Percentiles rank a stretch among this genome's conserved stretches.
phyloP scores from a whole-genome alignment of 1,284 basidiomycete genomes.

The Pseudomicrostroma phylloplanum region DNA sequence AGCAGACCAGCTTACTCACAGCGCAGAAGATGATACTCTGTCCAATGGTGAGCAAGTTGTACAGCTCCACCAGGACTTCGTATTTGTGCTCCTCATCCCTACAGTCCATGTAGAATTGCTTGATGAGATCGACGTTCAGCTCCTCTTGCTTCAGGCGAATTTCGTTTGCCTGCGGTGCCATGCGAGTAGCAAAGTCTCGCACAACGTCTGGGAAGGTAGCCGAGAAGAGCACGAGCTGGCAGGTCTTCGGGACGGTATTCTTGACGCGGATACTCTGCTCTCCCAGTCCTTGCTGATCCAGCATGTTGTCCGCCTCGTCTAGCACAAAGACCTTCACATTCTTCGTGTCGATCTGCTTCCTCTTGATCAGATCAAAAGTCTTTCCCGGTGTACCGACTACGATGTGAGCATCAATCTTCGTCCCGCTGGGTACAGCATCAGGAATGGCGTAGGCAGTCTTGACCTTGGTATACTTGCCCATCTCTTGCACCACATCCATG shows the following conservation, averaged over 20 bases:
- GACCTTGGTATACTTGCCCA: conserved; percentile 90
- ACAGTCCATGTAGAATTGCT: conserved; percentile 93
- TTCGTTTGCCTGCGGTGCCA: conserved; percentile 91
- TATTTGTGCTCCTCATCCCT: conserved; percentile 82
- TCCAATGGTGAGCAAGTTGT: conserved; percentile 84
- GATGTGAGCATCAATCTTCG: conserved; percentile 76
- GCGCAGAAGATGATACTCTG: conserved; percentile 93
- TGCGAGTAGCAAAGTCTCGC: conserved; percentile 77
- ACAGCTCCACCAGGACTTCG: conserved; percentile 85
- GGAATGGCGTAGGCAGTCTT: conserved; percentile 93
- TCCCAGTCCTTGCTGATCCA: conserved; percentile 90
- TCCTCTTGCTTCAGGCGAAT: conserved; percentile 93
- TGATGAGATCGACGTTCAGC: conserved; percentile 86
- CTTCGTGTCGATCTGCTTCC: conserved; percentile 58
- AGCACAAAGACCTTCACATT: conserved; percentile 88
- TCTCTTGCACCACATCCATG: conserved; percentile 84
- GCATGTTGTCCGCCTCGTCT: conserved; percentile 98
- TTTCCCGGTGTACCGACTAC: conserved; percentile 96
- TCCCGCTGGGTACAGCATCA: conserved; percentile 63
- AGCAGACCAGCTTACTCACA: conserved; percentile 52
- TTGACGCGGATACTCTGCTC: conserved; percentile 93
- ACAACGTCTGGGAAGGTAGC: conserved; percentile 96
- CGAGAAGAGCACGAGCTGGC: conserved; percentile 92
- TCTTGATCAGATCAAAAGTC: conserved; percentile 68
- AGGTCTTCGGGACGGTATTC: conserved; percentile 63